Conservation (phyloP, 2,329 filamentous ascomycete genomes). For the Lecanosticta acicola region DNA sequence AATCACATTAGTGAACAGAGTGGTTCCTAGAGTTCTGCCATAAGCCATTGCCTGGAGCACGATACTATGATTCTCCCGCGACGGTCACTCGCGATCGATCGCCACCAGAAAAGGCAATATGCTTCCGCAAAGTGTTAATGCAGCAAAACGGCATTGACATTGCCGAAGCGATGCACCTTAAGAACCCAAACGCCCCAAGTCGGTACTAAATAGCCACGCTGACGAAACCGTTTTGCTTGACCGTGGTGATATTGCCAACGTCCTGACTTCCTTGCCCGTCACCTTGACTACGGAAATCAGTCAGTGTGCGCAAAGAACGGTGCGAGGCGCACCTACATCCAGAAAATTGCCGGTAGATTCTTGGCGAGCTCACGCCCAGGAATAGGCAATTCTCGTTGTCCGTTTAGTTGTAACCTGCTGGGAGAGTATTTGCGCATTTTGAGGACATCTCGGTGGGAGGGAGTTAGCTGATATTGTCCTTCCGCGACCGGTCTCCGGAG, state of each 20-base stretch:
- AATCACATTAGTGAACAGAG: constrained; percentile 29
- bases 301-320: no score
- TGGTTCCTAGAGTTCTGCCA: constrained; percentile 19
- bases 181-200: constrained; percentile 43
- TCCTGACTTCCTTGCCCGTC: constrained; percentile 36
- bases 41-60: constrained; percentile 33
- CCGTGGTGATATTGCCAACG: constrained; percentile 40
- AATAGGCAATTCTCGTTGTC: constrained; percentile 34
- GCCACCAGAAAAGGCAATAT: constrained; percentile 23
- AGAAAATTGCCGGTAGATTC: constrained; percentile 37
- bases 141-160: constrained; percentile 38
- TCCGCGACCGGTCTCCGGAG: constrained; percentile 19
- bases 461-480: constrained; percentile 13
- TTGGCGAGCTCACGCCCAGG: constrained; percentile 26
- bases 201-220: constrained; percentile 48
- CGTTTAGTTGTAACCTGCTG: constrained; percentile 3
- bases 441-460: constrained; percentile 19
- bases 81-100: constrained; percentile 39
- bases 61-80: constrained; percentile 33
- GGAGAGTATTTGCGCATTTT: constrained; percentile 7
- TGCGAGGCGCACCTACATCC: constrained; percentile 33
- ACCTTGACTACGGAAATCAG: constrained; percentile 34
- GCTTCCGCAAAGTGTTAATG: constrained; percentile 47
- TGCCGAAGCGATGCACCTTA: constrained; percentile 37
- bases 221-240: constrained; percentile 45